Evolutionary conservation across 1,284 basidiomycete species (phyloP).

Genomic region (Apiotrichum sp.): DNA sequence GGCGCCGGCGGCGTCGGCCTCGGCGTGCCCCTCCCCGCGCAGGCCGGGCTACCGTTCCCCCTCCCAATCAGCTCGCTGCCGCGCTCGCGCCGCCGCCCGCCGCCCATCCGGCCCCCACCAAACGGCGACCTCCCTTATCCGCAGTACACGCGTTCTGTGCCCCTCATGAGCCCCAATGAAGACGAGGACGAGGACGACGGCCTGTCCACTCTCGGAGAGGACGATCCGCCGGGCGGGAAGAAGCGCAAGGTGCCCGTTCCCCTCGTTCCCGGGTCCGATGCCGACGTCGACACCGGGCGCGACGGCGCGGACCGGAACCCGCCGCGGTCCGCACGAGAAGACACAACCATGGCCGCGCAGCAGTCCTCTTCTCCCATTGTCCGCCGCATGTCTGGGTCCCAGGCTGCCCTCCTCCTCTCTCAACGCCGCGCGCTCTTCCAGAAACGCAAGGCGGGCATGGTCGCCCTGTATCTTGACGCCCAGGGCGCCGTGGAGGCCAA

Average conservation of each 20-base stretch:
- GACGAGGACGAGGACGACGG: slow-evolving; percentile 13
- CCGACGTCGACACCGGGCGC: slow-evolving; percentile 13
- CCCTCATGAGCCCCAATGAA: neutral
- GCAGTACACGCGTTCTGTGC: neutral
- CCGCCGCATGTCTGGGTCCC: slow-evolving; percentile 6
- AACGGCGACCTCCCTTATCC: neutral
- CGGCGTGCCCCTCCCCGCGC: neutral
- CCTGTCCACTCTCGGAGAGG: slow-evolving; percentile 12
- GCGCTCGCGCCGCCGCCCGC: neutral
- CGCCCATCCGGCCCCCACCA: neutral
- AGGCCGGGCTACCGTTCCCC: neutral
- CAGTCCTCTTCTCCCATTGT: neutral
- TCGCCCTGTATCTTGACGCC: slow-evolving; percentile 38
- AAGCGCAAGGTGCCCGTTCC: slow-evolving; percentile 35
- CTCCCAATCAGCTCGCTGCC: slow-evolving; percentile 1
- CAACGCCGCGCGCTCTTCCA: slow-evolving; percentile 27
- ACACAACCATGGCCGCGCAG: neutral
- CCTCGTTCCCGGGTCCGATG: slow-evolving; percentile 10
- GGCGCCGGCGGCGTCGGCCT: slow-evolving; percentile 14
- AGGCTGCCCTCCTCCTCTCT: slow-evolving; percentile 9
- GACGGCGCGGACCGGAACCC: slow-evolving; percentile 19
- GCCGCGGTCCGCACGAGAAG: slow-evolving; percentile 16
- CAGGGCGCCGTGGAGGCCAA: slow-evolving; percentile 22
- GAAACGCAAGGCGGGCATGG: slow-evolving; percentile 33
- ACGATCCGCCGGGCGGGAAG: slow-evolving; percentile 33